Base-by-base conservation (phyloP, 2,329 filamentous ascomycete species). In the Fusarium coffeatum region DNA sequence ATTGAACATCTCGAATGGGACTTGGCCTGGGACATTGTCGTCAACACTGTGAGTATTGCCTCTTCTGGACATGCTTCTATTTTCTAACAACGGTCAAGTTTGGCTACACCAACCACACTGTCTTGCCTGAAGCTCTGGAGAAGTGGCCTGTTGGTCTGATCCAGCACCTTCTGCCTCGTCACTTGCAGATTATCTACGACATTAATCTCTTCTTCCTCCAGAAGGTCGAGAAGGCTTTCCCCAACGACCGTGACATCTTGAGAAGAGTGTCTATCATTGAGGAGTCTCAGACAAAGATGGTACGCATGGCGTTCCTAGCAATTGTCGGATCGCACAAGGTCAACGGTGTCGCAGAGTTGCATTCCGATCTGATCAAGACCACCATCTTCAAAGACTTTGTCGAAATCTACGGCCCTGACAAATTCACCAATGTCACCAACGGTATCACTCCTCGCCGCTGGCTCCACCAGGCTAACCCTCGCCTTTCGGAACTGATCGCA, bases 301-400 rank as follows among this genome's bases (percentile, higher is more conserved):
- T 99, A 66, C 92, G 95, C 79, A 99, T 99, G 96, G 96, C 96
- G 4, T 96, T 89, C 81, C 84, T 99, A 54, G 96, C 96, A 68
- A 92, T 98, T 78, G 94, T 99, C 75, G 96, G 96, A 49, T 98
- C 96, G 37, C 96, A 98, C 88, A 99, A 98, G 85, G 94, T 99
- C 84, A 99, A 99, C 74, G 96, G 96, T 79, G 96, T 99, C 37
- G 96, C 96, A 34, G 96, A 99, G 83, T 84, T 99, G 71, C 96
- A 99, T 83, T 99, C 96, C 1, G 96, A 99, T 78, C 86, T 99
- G 62, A 97, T 99, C 85, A 96, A 96, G 85, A 97, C 94, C 0
- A 99, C 96, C n/a, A 97, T 99, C 74, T 98, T 99, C 89, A 98
- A 96, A 81, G 96, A 99, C 80, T 99, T 99, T 81, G 95, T 99